These are phyloP conservation scores for Jimgerdemannia flammicorona DNA, from an alignment of 192 early-diverging fungal species.

Conservation along the genomic window DNA sequence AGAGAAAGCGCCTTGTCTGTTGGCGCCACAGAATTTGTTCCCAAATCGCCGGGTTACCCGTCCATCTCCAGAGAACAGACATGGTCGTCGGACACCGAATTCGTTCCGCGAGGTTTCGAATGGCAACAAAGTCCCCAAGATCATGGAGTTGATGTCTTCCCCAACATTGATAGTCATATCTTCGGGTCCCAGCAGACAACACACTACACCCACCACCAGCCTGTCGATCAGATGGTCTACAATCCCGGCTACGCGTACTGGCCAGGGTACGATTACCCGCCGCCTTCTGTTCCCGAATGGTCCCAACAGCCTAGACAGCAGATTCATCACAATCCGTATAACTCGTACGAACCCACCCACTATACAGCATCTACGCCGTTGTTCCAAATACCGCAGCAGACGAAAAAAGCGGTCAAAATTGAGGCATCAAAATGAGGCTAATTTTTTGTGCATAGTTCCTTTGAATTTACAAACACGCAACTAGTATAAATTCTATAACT, in stretches of 20 bases:
- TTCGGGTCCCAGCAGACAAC: background rate
- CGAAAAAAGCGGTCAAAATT: background rate
- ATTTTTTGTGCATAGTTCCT: background rate
- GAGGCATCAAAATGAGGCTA: background rate
- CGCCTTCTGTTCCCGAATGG: background rate
- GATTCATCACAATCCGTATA: background rate
- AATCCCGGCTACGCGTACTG: background rate
- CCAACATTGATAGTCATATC: background rate
- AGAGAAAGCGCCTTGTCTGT: background rate
- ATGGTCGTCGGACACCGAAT: no score
- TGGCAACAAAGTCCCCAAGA: background rate
- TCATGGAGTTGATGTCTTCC: background rate
- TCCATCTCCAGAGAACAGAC: no score
- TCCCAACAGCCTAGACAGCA: background rate
- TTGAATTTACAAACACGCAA: background rate
- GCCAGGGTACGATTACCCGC: background rate
- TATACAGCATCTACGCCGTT: background rate
- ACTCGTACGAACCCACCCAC: background rate
- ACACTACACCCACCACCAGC: background rate
- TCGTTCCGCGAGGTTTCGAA: no score
- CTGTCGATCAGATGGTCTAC: background rate
- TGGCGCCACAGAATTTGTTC: background rate
- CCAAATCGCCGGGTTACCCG: background rate
- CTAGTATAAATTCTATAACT: background rate
- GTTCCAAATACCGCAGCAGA: background rate